Evolutionary conservation across 2,329 filamentous ascomycete species (phyloP), one percentile per base, ranked within the genome.

Genomic region (Epichloe sibirici): DNA sequence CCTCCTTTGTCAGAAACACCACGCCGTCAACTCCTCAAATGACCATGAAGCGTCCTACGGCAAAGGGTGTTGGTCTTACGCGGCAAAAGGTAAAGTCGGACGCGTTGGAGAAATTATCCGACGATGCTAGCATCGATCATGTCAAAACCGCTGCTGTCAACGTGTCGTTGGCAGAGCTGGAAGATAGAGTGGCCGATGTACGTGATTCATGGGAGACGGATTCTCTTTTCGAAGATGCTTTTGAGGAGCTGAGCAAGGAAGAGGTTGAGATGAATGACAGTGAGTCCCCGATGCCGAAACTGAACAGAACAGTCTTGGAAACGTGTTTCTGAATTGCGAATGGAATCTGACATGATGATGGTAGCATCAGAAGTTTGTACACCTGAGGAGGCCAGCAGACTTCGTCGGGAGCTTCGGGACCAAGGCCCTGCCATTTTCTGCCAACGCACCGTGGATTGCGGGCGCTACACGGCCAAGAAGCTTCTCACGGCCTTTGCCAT

Each of bases 401-500:
- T 83, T 64, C 82, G 86, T 58, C 78, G 83, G 60, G 77, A 86
- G 57, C 75, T 95, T 54, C 86, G 86, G 63, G 75, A 81, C 50
- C 74, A 90, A 56, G 90, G 90, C n/a, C 86, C 87, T 23, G 78
- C 81, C 55, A 77, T 84, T 55, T 95, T 96, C 66, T 82, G 88
- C 63, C 74, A 81, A 60, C 77, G 83, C 59, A 90, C 85, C 35
- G 74, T 94, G 49, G 80, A 82, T 57, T 76, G 76, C 51, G 82
- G 83, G 35, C 75, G 74, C 49, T 83, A 93, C 65, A 83, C 85
- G 21, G 86, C 86, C 51, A 89, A 86, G 70, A 91, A 88, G 69
- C 75, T 96, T 34, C 82, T 91, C 64, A 90, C 88, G 8, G 90
- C 89, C 13, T 96, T 96, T 72, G 84, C 83, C 55, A 81, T 95